Conservation (phyloP, 768 basidiomycete species). For the Baorangia bicolor region DNA sequence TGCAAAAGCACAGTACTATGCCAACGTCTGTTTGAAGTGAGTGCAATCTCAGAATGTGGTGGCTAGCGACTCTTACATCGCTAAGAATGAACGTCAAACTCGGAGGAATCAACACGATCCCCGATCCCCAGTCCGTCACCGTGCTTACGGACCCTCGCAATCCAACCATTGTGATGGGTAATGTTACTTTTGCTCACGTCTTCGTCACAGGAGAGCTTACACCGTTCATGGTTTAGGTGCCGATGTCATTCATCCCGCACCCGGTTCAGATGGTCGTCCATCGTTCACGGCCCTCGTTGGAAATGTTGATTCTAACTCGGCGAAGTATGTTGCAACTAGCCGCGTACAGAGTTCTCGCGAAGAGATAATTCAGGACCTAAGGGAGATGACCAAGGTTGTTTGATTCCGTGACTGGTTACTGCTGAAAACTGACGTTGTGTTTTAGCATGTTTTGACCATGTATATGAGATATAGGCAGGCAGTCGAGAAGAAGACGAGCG, state of each 20-base stretch:
- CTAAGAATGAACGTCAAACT: slow-evolving; percentile 79
- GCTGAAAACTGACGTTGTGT: slow-evolving; percentile 10
- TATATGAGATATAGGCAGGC: slow-evolving; percentile 56
- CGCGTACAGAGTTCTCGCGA: slow-evolving; percentile 65
- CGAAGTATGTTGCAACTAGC: slow-evolving; percentile 66
- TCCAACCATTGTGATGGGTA: slow-evolving; percentile 81
- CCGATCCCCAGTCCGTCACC: slow-evolving; percentile 63
- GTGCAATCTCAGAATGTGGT: slow-evolving; percentile 21
- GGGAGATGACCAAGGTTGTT: slow-evolving; percentile 59
- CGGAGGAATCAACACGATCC: slow-evolving; percentile 79
- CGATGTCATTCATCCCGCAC: slow-evolving; percentile 82
- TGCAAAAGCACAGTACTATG: slow-evolving; percentile 76
- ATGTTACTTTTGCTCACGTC: not conserved
- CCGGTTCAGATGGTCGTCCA: slow-evolving; percentile 74
- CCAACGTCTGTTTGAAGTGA: slow-evolving; percentile 79
- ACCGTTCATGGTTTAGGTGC: slow-evolving; percentile 47
- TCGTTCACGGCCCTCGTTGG: slow-evolving; percentile 81
- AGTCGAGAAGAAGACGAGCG: slow-evolving; percentile 49
- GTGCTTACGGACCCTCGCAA: slow-evolving; percentile 66
- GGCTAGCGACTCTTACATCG: not conserved
- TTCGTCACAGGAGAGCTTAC: not conserved
- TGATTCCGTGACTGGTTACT: not conserved
- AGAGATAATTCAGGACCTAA: slow-evolving; percentile 76
- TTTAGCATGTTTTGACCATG: slow-evolving; percentile 52
- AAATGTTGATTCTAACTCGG: slow-evolving; percentile 72